phyloP scores from a whole-genome alignment of 2,329 filamentous ascomycete genomes.

The Aspergillus neotritici region DNA sequence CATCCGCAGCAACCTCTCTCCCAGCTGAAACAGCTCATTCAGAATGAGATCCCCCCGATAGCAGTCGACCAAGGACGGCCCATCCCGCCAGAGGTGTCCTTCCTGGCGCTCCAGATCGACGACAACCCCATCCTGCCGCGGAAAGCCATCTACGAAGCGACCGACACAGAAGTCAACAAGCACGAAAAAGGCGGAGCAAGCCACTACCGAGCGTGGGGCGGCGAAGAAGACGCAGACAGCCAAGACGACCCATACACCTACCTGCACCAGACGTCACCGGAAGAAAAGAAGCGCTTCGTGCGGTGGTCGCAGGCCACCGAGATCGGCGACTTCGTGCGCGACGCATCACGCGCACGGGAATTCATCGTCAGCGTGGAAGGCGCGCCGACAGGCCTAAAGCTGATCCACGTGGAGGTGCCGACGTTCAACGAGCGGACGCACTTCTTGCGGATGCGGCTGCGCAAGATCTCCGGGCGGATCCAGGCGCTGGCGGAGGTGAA shows the following conservation, averaged over 20 bases:
- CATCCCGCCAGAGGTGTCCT: slow-evolving; percentile 67
- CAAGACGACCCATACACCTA: slow-evolving; percentile 65
- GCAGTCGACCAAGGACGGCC: slow-evolving; percentile 57
- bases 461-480: slow-evolving; percentile 65
- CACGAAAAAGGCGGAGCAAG: slow-evolving; percentile 7
- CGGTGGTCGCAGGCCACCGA: slow-evolving; percentile 86
- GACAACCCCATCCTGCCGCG: slow-evolving; percentile 49
- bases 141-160: slow-evolving; percentile 31
- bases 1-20: slow-evolving; percentile 88
- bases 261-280: slow-evolving; percentile 46
- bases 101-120: slow-evolving; percentile 71
- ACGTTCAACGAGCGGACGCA: slow-evolving; percentile 87
- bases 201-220: slow-evolving; percentile 28
- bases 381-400: slow-evolving; percentile 53
- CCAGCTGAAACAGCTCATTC: slow-evolving; percentile 82
- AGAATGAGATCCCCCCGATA: slow-evolving; percentile 73
- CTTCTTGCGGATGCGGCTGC: slow-evolving; percentile 71
- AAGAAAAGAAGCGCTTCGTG: slow-evolving; percentile 56
- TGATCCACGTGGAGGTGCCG: slow-evolving; percentile 71
- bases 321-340: slow-evolving; percentile 88
- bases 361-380: slow-evolving; percentile 82
- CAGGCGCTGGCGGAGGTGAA: slow-evolving; percentile 68
- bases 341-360: slow-evolving; percentile 76
- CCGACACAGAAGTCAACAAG: slow-evolving; percentile 40
- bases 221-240: slow-evolving; percentile 46